Evolutionary conservation across 164 flowering plant species (phyloP).

Genomic region (Chimonanthus salicifolius): DNA sequence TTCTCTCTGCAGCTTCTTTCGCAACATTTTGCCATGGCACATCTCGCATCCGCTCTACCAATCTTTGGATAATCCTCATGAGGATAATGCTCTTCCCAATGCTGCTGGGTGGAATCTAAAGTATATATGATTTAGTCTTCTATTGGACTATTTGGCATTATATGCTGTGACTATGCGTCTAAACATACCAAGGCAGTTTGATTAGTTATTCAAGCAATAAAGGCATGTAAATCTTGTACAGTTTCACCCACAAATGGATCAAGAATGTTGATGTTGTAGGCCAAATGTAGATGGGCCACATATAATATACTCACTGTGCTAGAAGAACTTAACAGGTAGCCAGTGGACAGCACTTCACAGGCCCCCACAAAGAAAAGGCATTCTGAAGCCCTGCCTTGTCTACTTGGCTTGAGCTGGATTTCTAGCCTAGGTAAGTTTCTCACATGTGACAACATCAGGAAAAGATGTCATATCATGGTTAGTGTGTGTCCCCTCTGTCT

Average conservation of each 20-base stretch:
- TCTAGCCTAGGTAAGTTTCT: too few species aligned
- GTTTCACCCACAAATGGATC: not conserved
- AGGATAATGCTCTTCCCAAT: not conserved
- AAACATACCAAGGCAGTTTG: not conserved
- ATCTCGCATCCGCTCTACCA: not conserved
- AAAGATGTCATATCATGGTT: too few species aligned
- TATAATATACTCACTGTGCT: not conserved
- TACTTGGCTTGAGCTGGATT: too few species aligned
- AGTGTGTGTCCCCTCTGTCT: too few species aligned
- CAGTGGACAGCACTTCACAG: not conserved
- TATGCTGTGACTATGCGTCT: not conserved
- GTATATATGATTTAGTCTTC: not conserved
- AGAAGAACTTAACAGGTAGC: too few species aligned
- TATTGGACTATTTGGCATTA: not conserved
- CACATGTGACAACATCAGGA: too few species aligned
- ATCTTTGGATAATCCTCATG: not conserved
- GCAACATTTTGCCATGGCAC: conserved; percentile 20
- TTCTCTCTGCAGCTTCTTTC: conserved; percentile 36
- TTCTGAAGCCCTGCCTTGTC: too few species aligned
- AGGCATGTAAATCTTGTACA: not conserved
- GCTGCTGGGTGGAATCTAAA: not conserved
- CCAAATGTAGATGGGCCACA: not conserved
- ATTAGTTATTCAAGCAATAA: not conserved
- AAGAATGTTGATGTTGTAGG: not conserved
- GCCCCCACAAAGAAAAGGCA: too few species aligned